Base-by-base conservation (phyloP, 2,329 filamentous ascomycete genomes). In the Alternaria arbusti region DNA sequence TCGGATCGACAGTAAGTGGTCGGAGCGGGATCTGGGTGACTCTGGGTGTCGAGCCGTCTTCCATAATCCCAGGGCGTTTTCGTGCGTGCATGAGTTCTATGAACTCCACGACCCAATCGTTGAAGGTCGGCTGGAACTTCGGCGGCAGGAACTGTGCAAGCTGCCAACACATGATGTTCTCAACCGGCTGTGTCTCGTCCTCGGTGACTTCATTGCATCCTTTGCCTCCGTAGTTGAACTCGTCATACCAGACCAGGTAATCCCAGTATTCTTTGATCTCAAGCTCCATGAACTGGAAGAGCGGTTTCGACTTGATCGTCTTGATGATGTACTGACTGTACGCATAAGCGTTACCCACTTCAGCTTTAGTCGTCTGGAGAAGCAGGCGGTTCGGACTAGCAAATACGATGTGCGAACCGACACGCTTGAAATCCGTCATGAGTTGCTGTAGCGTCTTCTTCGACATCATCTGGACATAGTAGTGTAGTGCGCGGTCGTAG, bases 181-280 rank as follows among this genome's bases (percentile, higher is more conserved):
- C 91, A 13, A 98, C 86, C 4, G 88, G 86, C 77, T 97, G 94
- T 47, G 91, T 89, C 71, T 95, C 93, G 10, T 85, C 85, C 70
- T 90, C 89, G 8, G 91, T 86, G 4, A 97, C 92, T 73, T 96
- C 88, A 54, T 90, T 88, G 70, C 93, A 97, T 5, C 92, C 96
- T 75, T 96, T 96, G 64, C 96, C 96, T 59, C 96, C 96, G 74
- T 98, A 98, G 83, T 99, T 99, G 85, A 95, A 97, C 80, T 97
- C 93, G 72, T 99, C 96, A 71, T 98, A 98, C 96, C 96, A 99
- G 5, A 97, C 90, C 0, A 99, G 88, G 74, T 97, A 98, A 79
- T 99, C 96, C 96, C 96, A 99, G 80, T 97, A 99, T 78, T 99
- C 96, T 70, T 95, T 97, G 80, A 99, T 96, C 72, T 97, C 93